These are phyloP conservation scores for Xylaria sp. DNA, from an alignment of 2,329 filamentous ascomycete species.

Conservation along the genomic window DNA sequence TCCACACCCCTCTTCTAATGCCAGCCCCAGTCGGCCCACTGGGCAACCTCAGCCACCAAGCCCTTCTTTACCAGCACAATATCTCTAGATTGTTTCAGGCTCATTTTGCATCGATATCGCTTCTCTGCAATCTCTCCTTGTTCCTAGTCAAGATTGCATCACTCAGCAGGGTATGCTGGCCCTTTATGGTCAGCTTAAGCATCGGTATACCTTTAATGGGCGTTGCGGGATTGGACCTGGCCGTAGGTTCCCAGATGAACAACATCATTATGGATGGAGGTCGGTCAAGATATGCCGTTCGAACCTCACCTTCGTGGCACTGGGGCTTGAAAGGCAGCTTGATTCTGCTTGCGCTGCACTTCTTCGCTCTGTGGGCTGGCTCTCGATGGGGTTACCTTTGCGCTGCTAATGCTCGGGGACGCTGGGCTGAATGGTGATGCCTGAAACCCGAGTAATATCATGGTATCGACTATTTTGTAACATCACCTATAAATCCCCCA, in stretches of 20 bases:
- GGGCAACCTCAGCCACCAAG: slow-evolving; percentile 45
- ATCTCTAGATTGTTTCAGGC: slow-evolving; percentile 47
- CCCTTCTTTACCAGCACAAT: slow-evolving; percentile 53
- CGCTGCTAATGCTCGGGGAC: slow-evolving; percentile 44
- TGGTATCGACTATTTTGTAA: slow-evolving; percentile 1
- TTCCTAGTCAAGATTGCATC: slow-evolving; percentile 77
- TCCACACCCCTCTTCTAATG: slow-evolving; percentile 58
- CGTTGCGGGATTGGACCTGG: slow-evolving; percentile 75
- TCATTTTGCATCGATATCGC: slow-evolving; percentile 51
- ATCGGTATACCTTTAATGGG: slow-evolving; percentile 74
- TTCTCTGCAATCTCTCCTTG: slow-evolving; percentile 64
- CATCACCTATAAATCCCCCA: slow-evolving; percentile 6
- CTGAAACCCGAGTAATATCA: neutral
- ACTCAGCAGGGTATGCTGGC: slow-evolving; percentile 75
- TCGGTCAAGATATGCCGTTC: slow-evolving; percentile 31
- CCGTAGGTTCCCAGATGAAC: slow-evolving; percentile 50
- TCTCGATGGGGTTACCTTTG: slow-evolving; percentile 51
- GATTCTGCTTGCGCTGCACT: slow-evolving; percentile 52
- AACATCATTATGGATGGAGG: slow-evolving; percentile 29
- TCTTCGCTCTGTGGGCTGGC: slow-evolving; percentile 49
- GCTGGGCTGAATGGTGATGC: slow-evolving; percentile 44
- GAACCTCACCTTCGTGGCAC: slow-evolving; percentile 38
- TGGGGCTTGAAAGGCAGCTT: slow-evolving; percentile 53
- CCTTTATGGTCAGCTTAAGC: slow-evolving; percentile 72
- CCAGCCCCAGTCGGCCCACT: slow-evolving; percentile 57